These are phyloP conservation scores for Calonectria pauciramosa DNA, from an alignment of 2,329 filamentous ascomycete species.

Conservation along the genomic window DNA sequence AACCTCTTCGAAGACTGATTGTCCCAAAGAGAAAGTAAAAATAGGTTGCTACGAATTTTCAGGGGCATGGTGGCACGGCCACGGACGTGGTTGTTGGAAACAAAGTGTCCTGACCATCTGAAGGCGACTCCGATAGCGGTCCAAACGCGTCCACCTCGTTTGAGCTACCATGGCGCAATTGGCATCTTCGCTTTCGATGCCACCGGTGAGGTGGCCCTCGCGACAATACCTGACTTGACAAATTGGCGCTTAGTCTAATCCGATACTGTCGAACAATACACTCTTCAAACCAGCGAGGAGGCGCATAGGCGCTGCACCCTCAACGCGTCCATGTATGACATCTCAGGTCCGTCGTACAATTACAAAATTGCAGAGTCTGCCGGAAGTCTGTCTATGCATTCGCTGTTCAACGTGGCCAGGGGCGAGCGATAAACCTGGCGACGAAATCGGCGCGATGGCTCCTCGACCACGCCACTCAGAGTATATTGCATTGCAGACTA, in stretches of 20 bases:
- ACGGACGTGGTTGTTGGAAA: neutral
- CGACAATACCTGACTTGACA: neutral
- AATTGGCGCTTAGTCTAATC: neutral
- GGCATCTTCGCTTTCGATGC: neutral
- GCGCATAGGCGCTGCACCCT: constrained; percentile 19
- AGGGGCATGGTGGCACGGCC: neutral
- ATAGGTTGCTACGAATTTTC: neutral
- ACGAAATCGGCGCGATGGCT: neutral
- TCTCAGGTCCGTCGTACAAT: neutral
- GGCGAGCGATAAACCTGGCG: neutral
- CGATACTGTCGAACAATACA: neutral
- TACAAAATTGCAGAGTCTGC: neutral
- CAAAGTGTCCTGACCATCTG: neutral
- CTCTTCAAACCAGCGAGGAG: constrained; percentile 4
- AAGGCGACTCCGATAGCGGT: neutral
- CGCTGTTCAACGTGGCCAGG: neutral
- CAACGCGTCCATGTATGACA: neutral
- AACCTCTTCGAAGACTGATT: neutral
- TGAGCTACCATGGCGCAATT: neutral
- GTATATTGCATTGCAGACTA: neutral
- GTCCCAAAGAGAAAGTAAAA: neutral
- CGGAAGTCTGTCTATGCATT: neutral
- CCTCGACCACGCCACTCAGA: neutral
- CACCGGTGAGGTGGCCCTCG: neutral
- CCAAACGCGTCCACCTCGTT: neutral